A percentile compares a stretch with the other conserved stretches of the same genome.
Evolutionary conservation across 176 grass and related monocot species (phyloP).

Genomic region (Leersia perrieri): DNA sequence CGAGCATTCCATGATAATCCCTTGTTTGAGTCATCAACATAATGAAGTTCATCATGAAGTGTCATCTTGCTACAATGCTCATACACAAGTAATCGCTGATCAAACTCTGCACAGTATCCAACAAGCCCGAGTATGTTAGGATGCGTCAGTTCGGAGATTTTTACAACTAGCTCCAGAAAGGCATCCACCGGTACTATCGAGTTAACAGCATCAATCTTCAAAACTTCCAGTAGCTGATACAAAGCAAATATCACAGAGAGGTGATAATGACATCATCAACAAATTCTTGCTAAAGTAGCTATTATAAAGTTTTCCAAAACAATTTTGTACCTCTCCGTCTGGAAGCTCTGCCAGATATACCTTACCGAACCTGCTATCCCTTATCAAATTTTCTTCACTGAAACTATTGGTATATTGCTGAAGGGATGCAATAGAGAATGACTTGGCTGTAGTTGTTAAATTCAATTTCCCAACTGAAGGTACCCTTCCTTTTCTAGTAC

Average conservation of each 20-base stretch:
- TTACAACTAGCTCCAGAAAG: constrained; percentile 80
- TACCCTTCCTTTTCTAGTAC: constrained; percentile 42
- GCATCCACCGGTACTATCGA: constrained; percentile 69
- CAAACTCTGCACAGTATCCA: constrained; percentile 94
- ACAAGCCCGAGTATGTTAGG: constrained; percentile 77
- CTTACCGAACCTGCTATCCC: constrained; percentile 76
- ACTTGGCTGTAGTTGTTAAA: constrained; percentile 59
- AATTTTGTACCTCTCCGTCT: constrained; percentile 70
- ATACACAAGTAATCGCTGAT: constrained; percentile 80
- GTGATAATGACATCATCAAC: constrained; percentile 21
- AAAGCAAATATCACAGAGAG: constrained; percentile 28
- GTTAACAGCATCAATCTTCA: constrained; percentile 77
- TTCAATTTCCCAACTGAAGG: constrained; percentile 48
- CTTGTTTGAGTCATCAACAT: constrained; percentile 52
- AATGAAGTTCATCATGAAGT: constrained; percentile 83
- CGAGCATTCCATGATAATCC: constrained; percentile 83
- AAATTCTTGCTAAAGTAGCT: constrained; percentile 11
- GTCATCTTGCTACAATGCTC: constrained; percentile 80
- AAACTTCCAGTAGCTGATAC: constrained; percentile 79
- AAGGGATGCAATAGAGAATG: constrained; percentile 76
- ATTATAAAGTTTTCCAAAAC: neutral
- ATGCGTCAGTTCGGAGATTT: constrained; percentile 77
- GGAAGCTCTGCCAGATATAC: constrained; percentile 87
- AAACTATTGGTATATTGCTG: constrained; percentile 94
- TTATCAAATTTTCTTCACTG: constrained; percentile 78